Conservation (phyloP, 805 yeast genomes). For the Isabelozyma rhagii region DNA sequence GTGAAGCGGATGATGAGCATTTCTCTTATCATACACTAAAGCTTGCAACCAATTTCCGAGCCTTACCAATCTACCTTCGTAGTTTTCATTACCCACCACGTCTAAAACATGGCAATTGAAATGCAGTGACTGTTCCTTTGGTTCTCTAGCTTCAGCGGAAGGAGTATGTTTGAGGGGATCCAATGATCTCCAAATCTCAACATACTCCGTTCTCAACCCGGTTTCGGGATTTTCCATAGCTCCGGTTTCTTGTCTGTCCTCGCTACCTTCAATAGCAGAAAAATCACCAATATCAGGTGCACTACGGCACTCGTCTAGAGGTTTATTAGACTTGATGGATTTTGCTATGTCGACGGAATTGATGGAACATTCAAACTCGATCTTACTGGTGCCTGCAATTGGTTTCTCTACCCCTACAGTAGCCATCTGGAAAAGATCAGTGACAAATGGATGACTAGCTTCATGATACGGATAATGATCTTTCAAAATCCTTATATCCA, state of each 20-base stretch:
- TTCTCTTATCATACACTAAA: constrained; percentile 26
- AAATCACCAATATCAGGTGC: constrained; percentile 48
- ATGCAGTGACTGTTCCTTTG: constrained; percentile 4
- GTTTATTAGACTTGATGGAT: constrained; percentile 25
- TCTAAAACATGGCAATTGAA: constrained; percentile 15
- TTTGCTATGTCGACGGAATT: constrained; percentile 37
- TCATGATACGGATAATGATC: constrained; percentile 11
- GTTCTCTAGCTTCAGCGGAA: constrained; percentile 20
- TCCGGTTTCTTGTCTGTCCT: constrained; percentile 49
- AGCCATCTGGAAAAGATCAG: constrained; percentile 51
- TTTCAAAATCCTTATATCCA: constrained; percentile 40
- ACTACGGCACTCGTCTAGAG: constrained; percentile 21
- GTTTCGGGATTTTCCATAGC: constrained; percentile 45
- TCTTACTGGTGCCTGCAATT: constrained; percentile 29
- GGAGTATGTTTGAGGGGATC: constrained; percentile 36
- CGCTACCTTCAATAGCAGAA: constrained; percentile 30
- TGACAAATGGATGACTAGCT: constrained; percentile 10
- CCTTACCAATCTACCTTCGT: constrained; percentile 43
- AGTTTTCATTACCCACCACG: constrained; percentile 11
- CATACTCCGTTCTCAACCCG: constrained; percentile 39
- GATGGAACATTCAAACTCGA: constrained; percentile 41
- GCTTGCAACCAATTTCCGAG: constrained; percentile 56
- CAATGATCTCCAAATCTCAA: constrained; percentile 55
- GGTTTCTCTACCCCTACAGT: constrained; percentile 49
- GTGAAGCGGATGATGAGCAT: constrained; percentile 19